Base-by-base conservation (phyloP, 176 grass and related monocot genomes). In the Thinopyrum elongatum region DNA sequence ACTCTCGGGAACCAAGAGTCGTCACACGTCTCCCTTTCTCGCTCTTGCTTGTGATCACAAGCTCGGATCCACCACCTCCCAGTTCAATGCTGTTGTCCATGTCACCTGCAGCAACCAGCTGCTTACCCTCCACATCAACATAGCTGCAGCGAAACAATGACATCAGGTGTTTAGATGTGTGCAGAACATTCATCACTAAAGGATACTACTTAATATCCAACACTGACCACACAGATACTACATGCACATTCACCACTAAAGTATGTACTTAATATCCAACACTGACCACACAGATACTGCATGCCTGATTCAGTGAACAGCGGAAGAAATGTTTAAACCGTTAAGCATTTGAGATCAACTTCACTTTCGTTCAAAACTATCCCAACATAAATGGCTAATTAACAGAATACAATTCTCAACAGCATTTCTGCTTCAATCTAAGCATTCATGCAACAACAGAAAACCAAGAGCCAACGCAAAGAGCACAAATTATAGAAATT, bases 1-100 rank as follows among this genome's bases (percentile, higher is more conserved):
- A 99, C 72, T 96, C 92, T 22, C 92, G 74, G 74, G 94, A 99
- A 74, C 97, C 94, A 69, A 99, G 80, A 72, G 90, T 88, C 73
- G 66, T 86, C 70, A 94, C 83, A 1, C 71, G 89, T 26, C 83
- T 88, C 19, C 92, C 92, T 74, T 88, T 88, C 29, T 91, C 94
- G 16, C 35, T 87, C 86, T 92, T 99, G 34, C 84, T 84, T 76
- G 88, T 94, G 81, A 96, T 91, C 25, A 99, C 85, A 13, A 96
- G 90, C 85, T 96, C 97, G 58, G 88, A 87, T 5, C 97, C 97
- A 81, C 93, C 94, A 58, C 82, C 88, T 84, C 94, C 92, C 66
- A 99, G 88, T 81, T 96, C 90, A 46, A 99, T 47, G 22, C 28
- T 90, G 38, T 75, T 87, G 31, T 58, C 80, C 13, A 74, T 84